phyloP scores from a whole-genome alignment of 2,329 filamentous ascomycete species.

The Bipolaris oryzae region DNA sequence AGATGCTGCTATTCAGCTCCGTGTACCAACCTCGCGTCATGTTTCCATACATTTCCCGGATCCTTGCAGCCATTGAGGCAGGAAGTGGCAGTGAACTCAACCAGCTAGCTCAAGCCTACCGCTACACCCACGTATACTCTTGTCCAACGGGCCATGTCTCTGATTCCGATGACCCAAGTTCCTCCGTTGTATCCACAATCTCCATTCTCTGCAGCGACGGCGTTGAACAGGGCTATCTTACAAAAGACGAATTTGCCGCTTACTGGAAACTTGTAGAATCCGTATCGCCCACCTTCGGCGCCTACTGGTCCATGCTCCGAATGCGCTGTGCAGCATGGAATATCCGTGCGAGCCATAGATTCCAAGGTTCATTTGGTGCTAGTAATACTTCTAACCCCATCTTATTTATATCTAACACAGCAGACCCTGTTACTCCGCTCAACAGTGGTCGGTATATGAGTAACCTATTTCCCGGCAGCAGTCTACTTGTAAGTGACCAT shows the following conservation, averaged over 20 bases:
- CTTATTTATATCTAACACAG: slow-evolving; percentile 62
- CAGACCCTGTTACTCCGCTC: slow-evolving; percentile 66
- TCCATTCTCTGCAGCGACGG: slow-evolving; percentile 52
- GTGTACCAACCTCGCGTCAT: slow-evolving; percentile 45
- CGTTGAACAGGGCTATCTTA: slow-evolving; percentile 37
- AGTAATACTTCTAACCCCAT: slow-evolving; percentile 61
- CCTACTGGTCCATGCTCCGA: slow-evolving; percentile 47
- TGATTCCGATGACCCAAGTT: slow-evolving; percentile 6
- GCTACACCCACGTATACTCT: slow-evolving; percentile 30
- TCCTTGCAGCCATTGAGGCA: slow-evolving; percentile 46
- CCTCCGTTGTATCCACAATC: slow-evolving; percentile 21
- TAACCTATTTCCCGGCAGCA: slow-evolving; percentile 51
- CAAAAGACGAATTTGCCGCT: slow-evolving; percentile 36
- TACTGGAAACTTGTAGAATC: slow-evolving; percentile 43
- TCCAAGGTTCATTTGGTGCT: slow-evolving; percentile 34
- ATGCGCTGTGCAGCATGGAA: slow-evolving; percentile 50
- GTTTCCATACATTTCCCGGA: slow-evolving; percentile 44
- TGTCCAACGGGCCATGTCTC: slow-evolving; percentile 35
- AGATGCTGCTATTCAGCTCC: slow-evolving; percentile 43
- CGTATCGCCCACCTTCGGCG: slow-evolving; percentile 45
- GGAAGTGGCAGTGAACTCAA: slow-evolving; percentile 31
- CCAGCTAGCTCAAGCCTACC: slow-evolving; percentile 23
- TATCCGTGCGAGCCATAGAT: slow-evolving; percentile 45
- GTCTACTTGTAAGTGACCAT: slow-evolving; percentile 53
- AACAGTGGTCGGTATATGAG: slow-evolving; percentile 51